These are phyloP conservation scores for Epichloe sp. DNA, from an alignment of 2,329 filamentous ascomycete species.

Conservation along the genomic window DNA sequence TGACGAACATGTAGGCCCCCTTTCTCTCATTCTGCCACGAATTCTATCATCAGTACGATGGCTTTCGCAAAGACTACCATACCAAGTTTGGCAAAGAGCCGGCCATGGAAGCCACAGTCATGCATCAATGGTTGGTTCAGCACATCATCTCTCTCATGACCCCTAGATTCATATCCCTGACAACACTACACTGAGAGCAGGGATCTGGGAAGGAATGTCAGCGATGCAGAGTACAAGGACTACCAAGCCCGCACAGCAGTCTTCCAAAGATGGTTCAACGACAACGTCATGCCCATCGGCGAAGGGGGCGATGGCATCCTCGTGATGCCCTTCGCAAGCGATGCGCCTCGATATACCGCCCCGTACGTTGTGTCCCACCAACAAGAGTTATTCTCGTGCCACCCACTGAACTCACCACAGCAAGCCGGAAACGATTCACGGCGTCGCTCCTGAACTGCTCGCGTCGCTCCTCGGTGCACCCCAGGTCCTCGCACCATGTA, in stretches of 20 bases:
- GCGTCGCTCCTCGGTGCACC: constrained; percentile 18
- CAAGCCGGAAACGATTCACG: constrained; percentile 7
- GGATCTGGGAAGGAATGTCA: constrained; percentile 12
- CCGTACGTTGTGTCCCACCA: neutral
- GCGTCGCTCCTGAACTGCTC: constrained; percentile 16
- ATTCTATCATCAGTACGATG: constrained; percentile 18
- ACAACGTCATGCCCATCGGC: constrained; percentile 12
- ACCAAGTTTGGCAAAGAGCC: constrained; percentile 13
- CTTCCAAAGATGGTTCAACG: constrained; percentile 20
- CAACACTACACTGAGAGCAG: constrained; percentile 7
- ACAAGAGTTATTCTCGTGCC: neutral
- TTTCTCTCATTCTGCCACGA: constrained; percentile 20
- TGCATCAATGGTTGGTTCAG: constrained; percentile 17
- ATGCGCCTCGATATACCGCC: constrained; percentile 9
- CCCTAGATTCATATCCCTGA: neutral
- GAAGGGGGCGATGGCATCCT: constrained; percentile 10
- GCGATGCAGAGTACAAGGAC: constrained; percentile 12
- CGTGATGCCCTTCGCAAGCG: constrained; percentile 12
- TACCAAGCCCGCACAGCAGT: constrained; percentile 13
- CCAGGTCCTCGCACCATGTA: constrained; percentile 22
- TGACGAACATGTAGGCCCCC: constrained; percentile 11
- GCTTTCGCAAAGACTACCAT: constrained; percentile 15
- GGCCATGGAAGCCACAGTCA: constrained; percentile 17
- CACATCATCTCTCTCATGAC: neutral
- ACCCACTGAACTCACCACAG: neutral